Evolutionary conservation across 257 asterid genomes (phyloP), one percentile per base, ranked within the genome.

Genomic region (Scutellaria galericulata): DNA sequence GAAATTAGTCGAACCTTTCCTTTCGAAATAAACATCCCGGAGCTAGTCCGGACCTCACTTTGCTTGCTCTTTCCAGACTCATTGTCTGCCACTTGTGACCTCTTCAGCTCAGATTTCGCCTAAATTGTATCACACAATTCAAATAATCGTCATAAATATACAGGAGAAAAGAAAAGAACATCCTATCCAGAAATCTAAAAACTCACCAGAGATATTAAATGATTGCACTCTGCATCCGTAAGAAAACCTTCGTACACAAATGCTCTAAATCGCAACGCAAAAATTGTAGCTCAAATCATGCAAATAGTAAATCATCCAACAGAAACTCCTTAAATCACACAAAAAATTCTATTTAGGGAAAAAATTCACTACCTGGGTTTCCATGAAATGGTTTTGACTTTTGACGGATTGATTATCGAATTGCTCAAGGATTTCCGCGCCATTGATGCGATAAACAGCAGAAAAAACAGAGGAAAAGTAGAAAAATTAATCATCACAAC

Each of bases 31-130:
- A 94, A 94, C 97, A 89, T 94, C 62, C 97, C 98, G 13, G 98
- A 91, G 88, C 98, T 91, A 55, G 97, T 94, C 83, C 97, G 90
- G 57, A 87, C 96, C 82, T 88, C 93, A 64, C 97, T 91, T 18
- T 83, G 86, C 75, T 79, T 86, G 76, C 91, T 84, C 80, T 85
- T 68, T 48, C 98, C 97, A 41, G 98, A 91, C 37, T 72, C 76
- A 82, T 86, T 85, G 75, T 94, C 97, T 4, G 97, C 97, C 74
- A 94, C 97, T 7, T 86, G 85, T 13, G 98, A 94, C 80, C 97
- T 86, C 86, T 89, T 94, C 87, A 94, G 81, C 87, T 89, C 96
- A 37, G 85, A 60, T 83, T 89, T 94, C 46, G 98, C 98, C 98
- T 94, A 75, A 63, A 47, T 74, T 70, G 51, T 69, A 54, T 64